Conservation (phyloP, 371 early-diverging fungal genomes). For the Mucor irregularis region DNA sequence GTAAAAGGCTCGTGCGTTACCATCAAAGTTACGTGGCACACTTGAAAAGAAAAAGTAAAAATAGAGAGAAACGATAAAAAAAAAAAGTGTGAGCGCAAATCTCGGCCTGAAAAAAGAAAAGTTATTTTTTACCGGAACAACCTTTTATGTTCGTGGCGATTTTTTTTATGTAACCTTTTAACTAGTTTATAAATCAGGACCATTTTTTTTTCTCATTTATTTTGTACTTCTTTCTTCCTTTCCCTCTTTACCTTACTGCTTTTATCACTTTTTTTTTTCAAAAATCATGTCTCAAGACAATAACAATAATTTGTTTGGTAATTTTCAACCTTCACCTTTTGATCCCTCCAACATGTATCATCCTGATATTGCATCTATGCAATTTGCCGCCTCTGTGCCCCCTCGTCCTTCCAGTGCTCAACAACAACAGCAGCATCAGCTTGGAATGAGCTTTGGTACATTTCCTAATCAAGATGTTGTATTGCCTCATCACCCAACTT, state of each 20-base stretch:
- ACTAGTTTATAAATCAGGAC: no score
- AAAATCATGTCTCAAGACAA: slow-evolving; percentile 20
- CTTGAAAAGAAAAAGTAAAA: no score
- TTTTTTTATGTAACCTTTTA: no score
- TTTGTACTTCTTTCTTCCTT: not conserved
- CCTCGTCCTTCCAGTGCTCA: slow-evolving; percentile 5
- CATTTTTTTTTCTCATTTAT: slow-evolving; percentile 2
- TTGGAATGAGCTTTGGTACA: not conserved
- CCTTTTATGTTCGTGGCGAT: slow-evolving; percentile 1
- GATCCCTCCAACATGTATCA: slow-evolving; percentile 8
- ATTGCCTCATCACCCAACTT: slow-evolving; percentile 15
- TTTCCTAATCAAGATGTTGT: slow-evolving; percentile 8
- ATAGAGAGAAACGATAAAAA: no score
- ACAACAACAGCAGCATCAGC: slow-evolving; percentile 1
- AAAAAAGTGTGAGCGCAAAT: not conserved
- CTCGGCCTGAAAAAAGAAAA: slow-evolving; percentile 4
- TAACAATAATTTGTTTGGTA: slow-evolving; percentile 11
- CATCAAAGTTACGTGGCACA: no score
- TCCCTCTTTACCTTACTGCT: not conserved
- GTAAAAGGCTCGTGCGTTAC: not conserved
- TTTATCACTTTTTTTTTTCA: not conserved
- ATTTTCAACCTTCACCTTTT: slow-evolving; percentile 12
- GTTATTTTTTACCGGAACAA: not conserved
- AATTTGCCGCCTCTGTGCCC: slow-evolving; percentile 31
- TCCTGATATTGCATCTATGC: slow-evolving; percentile 15